These are phyloP conservation scores for Cryphonectria naterciae DNA, from an alignment of 2,329 filamentous ascomycete species.

Conservation along the genomic window DNA sequence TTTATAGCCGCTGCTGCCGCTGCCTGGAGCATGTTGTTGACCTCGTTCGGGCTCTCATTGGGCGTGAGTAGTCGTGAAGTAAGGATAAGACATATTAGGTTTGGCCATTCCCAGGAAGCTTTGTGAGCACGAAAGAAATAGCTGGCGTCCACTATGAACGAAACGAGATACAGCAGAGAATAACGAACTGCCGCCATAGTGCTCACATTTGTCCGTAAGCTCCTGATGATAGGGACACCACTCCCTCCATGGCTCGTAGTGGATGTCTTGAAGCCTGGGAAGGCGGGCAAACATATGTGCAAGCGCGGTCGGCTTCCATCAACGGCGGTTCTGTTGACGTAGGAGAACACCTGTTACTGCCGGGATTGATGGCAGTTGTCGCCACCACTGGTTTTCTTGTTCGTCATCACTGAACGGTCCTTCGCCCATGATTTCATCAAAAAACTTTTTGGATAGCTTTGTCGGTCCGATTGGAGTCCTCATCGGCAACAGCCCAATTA, in stretches of 20 bases:
- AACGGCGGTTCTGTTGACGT: too few species aligned
- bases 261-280: constrained; percentile 32
- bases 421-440: too few species aligned
- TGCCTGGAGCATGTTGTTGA: constrained; percentile 33
- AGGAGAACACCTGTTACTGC: too few species aligned
- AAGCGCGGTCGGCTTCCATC: too few species aligned
- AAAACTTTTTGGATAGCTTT: too few species aligned
- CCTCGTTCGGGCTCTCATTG: constrained; percentile 30
- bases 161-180: too few species aligned
- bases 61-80: constrained; percentile 38
- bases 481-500: too few species aligned
- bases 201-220: constrained; percentile 32
- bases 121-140: constrained; percentile 36
- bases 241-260: constrained; percentile 41
- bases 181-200: constrained; percentile 21
- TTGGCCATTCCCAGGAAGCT: constrained; percentile 37
- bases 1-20: constrained; percentile 35
- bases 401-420: too few species aligned
- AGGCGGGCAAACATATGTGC: too few species aligned
- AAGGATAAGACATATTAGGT: constrained; percentile 40
- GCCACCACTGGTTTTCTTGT: too few species aligned
- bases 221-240: constrained; percentile 16
- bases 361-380: too few species aligned
- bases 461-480: too few species aligned
- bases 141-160: constrained; percentile 38